Evolutionary conservation across 2,329 filamentous ascomycete genomes (phyloP).

Genomic region (Talaromyces sp.): DNA sequence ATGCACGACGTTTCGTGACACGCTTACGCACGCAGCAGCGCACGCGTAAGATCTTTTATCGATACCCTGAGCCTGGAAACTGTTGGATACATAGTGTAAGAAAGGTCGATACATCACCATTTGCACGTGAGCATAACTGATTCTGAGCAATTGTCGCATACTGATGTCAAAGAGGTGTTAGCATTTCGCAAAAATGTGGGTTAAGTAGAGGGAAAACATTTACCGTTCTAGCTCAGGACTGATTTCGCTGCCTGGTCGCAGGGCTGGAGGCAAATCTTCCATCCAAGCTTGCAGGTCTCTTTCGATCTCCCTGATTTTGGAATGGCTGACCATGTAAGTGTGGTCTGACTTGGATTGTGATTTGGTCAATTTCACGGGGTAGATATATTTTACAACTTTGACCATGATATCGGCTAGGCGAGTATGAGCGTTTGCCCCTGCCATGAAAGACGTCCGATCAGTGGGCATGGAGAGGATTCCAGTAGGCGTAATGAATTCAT

Average conservation of each 20-base stretch:
- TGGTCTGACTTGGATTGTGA: conserved; percentile 46
- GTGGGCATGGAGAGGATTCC: conserved; percentile 54
- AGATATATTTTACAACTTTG: conserved; percentile 63
- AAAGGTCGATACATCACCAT: conserved; percentile 65
- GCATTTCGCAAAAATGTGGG: neutral
- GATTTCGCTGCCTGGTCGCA: conserved; percentile 76
- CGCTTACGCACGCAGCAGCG: conserved; percentile 63
- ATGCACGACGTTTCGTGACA: conserved; percentile 64
- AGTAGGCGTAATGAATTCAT: conserved; percentile 47
- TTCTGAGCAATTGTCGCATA: conserved; percentile 58
- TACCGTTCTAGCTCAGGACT: conserved; percentile 73
- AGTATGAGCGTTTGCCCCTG: conserved; percentile 60
- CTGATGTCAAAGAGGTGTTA: conserved; percentile 24
- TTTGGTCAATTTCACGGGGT: conserved; percentile 56
- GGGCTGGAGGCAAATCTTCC: conserved; percentile 66
- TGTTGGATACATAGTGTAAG: conserved; percentile 59
- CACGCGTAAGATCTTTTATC: conserved; percentile 64
- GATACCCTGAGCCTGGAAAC: conserved; percentile 49
- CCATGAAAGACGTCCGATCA: conserved; percentile 55
- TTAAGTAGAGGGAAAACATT: conserved; percentile 29
- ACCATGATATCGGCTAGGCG: conserved; percentile 55
- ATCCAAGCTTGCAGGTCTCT: conserved; percentile 62
- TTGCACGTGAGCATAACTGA: conserved; percentile 63
- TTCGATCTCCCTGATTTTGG: conserved; percentile 63
- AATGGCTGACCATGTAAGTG: conserved; percentile 62